Evolutionary conservation across 345 rosid genomes (phyloP).

Genomic region (Eucalyptus leucophloia): DNA sequence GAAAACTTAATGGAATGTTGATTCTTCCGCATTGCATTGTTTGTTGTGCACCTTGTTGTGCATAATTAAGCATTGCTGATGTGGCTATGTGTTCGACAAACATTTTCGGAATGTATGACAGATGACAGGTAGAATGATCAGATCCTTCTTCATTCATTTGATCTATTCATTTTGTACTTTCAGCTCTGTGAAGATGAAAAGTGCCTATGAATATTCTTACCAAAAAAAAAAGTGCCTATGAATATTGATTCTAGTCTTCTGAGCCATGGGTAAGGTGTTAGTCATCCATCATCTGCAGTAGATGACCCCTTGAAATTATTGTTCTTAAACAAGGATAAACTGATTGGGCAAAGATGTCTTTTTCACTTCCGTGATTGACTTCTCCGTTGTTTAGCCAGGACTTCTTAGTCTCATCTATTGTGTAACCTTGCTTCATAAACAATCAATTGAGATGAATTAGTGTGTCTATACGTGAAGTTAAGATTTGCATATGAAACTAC

Average conservation of each 20-base stretch:
- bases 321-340: no score
- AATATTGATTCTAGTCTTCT: no score
- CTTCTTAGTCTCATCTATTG: not conserved
- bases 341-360: no score
- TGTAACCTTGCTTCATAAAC: not conserved
- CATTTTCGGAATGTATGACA: not conserved
- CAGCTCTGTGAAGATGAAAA: not conserved
- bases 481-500: not conserved
- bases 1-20: not conserved
- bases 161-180: not conserved
- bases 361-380: no score
- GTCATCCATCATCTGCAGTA: no score
- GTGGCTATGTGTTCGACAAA: accelerated
- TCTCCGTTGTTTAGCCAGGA: not conserved
- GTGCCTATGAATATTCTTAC: no score
- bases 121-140: not conserved
- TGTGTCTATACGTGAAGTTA: not conserved
- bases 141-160: not conserved
- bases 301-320: no score
- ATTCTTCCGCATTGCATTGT: not conserved
- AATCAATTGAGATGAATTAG: not conserved
- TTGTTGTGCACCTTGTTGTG: accelerated
- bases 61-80: not conserved
- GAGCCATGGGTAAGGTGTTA: no score
- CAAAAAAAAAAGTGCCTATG: no score